phyloP scores from a whole-genome alignment of 1,139 yeast species.

The Taphrina populina region DNA sequence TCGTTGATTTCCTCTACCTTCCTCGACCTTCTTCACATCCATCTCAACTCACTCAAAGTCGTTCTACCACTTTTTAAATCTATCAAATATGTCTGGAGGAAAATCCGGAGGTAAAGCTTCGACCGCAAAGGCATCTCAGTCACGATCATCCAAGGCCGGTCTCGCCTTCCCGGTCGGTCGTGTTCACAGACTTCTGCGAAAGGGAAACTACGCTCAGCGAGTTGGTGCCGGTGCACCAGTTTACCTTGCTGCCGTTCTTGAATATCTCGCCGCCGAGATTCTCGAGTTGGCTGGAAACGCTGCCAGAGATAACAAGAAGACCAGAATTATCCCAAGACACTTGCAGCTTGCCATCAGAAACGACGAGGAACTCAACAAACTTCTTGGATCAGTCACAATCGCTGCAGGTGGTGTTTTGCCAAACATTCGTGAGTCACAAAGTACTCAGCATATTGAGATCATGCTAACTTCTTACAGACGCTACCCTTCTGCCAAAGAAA shows the following conservation, averaged over 20 bases:
- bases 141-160: conserved; percentile 98
- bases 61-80: not conserved
- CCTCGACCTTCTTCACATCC: conserved; percentile 6
- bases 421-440: conserved; percentile 51
- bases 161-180: conserved; percentile 99
- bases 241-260: conserved; percentile 92
- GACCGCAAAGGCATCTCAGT: conserved; percentile 83
- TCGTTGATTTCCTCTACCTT: too few relatives aligned
- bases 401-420: conserved; percentile 99
- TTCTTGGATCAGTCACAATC: conserved; percentile 88
- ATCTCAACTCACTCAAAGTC: not conserved
- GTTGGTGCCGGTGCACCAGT: conserved; percentile 88
- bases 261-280: conserved; percentile 94
- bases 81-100: conserved; percentile 65
- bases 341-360: conserved; percentile 97
- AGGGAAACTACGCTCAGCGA: conserved; percentile 99
- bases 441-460: not conserved
- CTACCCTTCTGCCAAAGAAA: conserved; percentile 93
- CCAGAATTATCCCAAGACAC: conserved; percentile 98
- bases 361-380: conserved; percentile 93
- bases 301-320: conserved; percentile 96
- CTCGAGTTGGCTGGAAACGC: conserved; percentile 99
- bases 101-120: conserved; percentile 95
- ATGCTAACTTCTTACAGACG: conserved; percentile 8
- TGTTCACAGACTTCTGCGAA: conserved; percentile 94